These are phyloP conservation scores for Babesia caballi DNA, from an alignment of 169 alveolate genomes.

Conservation along the genomic window DNA sequence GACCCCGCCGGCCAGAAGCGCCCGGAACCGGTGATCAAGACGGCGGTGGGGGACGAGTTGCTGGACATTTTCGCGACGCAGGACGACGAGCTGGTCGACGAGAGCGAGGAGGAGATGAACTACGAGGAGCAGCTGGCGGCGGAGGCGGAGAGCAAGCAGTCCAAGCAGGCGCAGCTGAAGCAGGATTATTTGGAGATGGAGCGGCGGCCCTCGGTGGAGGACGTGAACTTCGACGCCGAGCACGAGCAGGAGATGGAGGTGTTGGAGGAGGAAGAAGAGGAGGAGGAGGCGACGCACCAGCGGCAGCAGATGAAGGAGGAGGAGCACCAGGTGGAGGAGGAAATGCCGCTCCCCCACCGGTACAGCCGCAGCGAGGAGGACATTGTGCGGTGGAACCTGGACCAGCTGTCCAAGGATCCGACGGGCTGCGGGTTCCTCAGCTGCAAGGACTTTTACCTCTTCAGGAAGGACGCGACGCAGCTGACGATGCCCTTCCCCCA, in stretches of 20 bases:
- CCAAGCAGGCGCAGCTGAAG: background rate
- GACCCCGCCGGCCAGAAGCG: background rate
- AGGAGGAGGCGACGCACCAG: slow-evolving; percentile 72
- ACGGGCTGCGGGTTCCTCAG: slow-evolving; percentile 44
- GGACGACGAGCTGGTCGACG: slow-evolving; percentile 6
- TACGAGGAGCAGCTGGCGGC: slow-evolving; percentile 21
- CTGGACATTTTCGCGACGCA: slow-evolving; percentile 23
- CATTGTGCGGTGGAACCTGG: slow-evolving; percentile 40
- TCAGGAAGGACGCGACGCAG: slow-evolving; percentile 55
- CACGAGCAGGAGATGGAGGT: slow-evolving; percentile 72
- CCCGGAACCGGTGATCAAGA: background rate
- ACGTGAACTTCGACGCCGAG: slow-evolving; percentile 32
- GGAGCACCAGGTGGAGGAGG: slow-evolving; percentile 60
- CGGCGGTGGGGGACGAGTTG: slow-evolving; percentile 24
- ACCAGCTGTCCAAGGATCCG: slow-evolving; percentile 37
- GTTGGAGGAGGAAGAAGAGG: slow-evolving; percentile 69
- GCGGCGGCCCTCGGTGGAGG: slow-evolving; percentile 18
- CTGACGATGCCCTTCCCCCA: slow-evolving; percentile 57
- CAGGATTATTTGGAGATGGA: slow-evolving; percentile 59
- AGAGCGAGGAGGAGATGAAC: background rate
- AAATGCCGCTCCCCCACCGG: slow-evolving; percentile 43
- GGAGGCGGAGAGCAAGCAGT: background rate
- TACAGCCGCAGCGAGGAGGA: slow-evolving; percentile 65
- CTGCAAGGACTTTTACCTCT: slow-evolving; percentile 60
- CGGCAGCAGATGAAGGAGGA: slow-evolving; percentile 63